Conservation (phyloP, 495 filamentous ascomycete genomes). For the Penicillium maclennaniae region DNA sequence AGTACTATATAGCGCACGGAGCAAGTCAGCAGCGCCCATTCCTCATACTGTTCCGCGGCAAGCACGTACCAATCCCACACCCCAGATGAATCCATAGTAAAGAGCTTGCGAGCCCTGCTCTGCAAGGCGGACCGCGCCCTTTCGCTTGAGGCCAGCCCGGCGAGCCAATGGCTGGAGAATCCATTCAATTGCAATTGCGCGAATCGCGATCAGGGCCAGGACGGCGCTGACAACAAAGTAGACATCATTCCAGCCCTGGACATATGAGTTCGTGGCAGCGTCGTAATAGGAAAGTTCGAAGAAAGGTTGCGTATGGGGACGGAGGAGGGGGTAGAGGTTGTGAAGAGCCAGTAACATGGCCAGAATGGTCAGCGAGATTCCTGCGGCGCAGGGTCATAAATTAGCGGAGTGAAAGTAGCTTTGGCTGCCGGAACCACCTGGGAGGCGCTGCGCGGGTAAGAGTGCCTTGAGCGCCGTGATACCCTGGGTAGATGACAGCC, state of each 20-base stretch:
- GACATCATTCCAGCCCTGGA: slow-evolving; percentile 72
- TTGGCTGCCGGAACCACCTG: slow-evolving; percentile 2
- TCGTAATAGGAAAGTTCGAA: slow-evolving; percentile 83
- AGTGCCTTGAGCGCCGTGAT: background rate
- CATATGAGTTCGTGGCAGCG: slow-evolving; percentile 59
- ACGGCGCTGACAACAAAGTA: slow-evolving; percentile 77
- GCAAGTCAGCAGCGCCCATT: background rate
- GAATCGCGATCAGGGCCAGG: slow-evolving; percentile 78
- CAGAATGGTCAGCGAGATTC: slow-evolving; percentile 73
- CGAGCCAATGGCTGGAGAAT: slow-evolving; percentile 72
- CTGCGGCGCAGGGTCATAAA: slow-evolving; percentile 37
- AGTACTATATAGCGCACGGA: slow-evolving; percentile 53
- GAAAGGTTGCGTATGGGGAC: slow-evolving; percentile 76
- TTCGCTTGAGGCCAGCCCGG: slow-evolving; percentile 63
- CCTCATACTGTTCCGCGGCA: background rate
- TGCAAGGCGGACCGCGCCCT: slow-evolving; percentile 74
- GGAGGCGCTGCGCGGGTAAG: background rate
- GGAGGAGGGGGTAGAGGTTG: slow-evolving; percentile 71
- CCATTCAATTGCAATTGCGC: slow-evolving; percentile 84
- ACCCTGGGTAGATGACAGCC: too few relatives aligned
- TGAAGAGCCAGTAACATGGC: slow-evolving; percentile 74
- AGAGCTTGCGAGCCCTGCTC: slow-evolving; percentile 89
- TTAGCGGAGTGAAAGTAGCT: slow-evolving; percentile 16
- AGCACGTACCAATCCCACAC: slow-evolving; percentile 73
- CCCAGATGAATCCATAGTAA: slow-evolving; percentile 77